Evolutionary conservation across 192 early-diverging fungal genomes (phyloP), one percentile per base, ranked within the genome.

Genomic region (Gigaspora rosea): DNA sequence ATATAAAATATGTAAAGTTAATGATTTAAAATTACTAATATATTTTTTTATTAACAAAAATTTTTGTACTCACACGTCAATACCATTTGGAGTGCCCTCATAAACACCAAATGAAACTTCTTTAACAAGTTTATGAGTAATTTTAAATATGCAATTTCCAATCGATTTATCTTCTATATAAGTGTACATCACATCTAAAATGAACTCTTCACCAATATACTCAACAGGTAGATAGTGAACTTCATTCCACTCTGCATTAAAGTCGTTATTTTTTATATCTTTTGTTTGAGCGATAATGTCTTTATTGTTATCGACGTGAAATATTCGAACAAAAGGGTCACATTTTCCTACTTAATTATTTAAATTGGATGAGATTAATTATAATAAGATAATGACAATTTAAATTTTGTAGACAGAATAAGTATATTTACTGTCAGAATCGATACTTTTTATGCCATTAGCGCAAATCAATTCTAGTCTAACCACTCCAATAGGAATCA

Each of bases 171-270:
- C 94, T 80, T 93, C 94, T 64, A 88, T 85, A 5, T 95, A 80
- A 61, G 94, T 90, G 81, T 98, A 96, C 83, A 91, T 94, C 49
- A 93, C 85, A 69, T 95, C 92, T 33, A 97, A 84, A 12, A 86
- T 83, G 52, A 99, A 78, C 33, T 84, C 75, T 75, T 99, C 94
- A 73, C 85, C 85, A 27, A 90, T 80, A 8, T 92, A 90, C 76
- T 93, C 94, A 66, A 92, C 86, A n/a, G 94, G 91, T 13, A 94
- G 86, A 77, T 95, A 96, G 48, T 93, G 88, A 33, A 89, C 90
- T 85, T 96, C 95, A 82, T 96, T 92, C 96, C 96, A 99, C 41
- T 90, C 88, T 1, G 97, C 96, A 67, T 95, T 90, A 66, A 97
- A 79, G 20, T 92, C 91, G 76, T 94, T 91, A 41, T 92, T 88